Base-by-base conservation (phyloP, 2,329 filamentous ascomycete genomes). In the Magnaporthiopsis poae region DNA sequence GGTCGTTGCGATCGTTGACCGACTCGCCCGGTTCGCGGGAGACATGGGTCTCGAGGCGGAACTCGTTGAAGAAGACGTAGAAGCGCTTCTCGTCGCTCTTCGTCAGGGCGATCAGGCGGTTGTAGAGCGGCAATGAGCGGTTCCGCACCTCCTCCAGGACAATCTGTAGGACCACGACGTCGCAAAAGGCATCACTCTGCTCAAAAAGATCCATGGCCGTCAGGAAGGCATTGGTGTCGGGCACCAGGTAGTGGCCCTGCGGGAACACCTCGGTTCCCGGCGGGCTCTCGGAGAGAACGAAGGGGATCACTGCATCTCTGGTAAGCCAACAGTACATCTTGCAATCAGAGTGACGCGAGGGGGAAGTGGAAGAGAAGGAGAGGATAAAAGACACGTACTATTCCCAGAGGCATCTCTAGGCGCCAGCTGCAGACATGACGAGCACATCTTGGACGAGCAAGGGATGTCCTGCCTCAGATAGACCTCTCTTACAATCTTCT, bases 51-150 rank as follows among this genome's bases (percentile, higher is more conserved):
- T 99, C 96, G 59, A 93, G 82, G 65, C 94, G 86, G 75, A 99
- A 99, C 73, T 99, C 95, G 76, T 99, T 99, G 85, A 98, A 98
- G 77, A 99, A 99, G 65, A 99, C 91, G 74, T 98, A 97, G 76
- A 96, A 98, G 66, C 94, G 88, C 82, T 99, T 99, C 70, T 96
- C 92, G 72, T 96, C 92, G 74, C 94, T 96, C 78, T 94, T 96
- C 59, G 93, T 96, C 69, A 99, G 82, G 29, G 90, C 88, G 71
- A 98, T 87, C 64, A 99, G 82, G 59, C 95, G 90, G 77, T 97
- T 97, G 80, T 98, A 99, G 56, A 99, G 86, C 60, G 95, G 95
- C 68, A 98, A 79, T 15, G 94, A 98, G 71, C 93, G 87, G 76
- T 97, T 96, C 75, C 92, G 91, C 68, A 99, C 85, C 80, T 99